Evolutionary conservation across 257 asterid genomes (phyloP), one percentile per base, ranked within the genome.

Genomic region (Asclepias syriaca): DNA sequence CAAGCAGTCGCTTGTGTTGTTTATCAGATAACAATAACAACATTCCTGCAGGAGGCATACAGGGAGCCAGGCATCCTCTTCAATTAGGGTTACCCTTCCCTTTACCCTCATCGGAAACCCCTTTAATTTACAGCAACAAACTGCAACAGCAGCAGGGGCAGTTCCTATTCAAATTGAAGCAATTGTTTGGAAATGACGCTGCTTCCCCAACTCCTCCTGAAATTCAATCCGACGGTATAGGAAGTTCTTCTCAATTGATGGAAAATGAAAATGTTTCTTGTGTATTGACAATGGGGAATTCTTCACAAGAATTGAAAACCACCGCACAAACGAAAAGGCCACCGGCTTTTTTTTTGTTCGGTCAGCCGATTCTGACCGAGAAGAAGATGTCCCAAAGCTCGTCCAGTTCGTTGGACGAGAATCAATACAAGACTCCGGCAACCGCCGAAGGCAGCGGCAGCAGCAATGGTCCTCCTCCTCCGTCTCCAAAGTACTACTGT

Each of bases 41-140:
- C 83, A 79, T 84, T 43, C 77, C 87, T 78, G 79, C 97, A 79
- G 95, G 96, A 79, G 95, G 96, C 81, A 75, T 88, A 85, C 97
- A 90, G 97, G 97, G 97, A 88, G 90, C 96, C 97, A 88, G 96
- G 97, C 97, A 88, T 80, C 77, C 89, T 75, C 90, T 88, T 75
- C 90, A 80, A 32, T 80, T 78, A 27, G 83, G 84, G 77, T 73
- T 43, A 43, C 48, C 39, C 6, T 34, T 4, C 0, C 6, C 39
- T 34, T 34, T 78, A 70, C 69, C 84, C 21, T 73, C 87, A 21
- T 45, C 85, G n/a, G 87, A 87, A 75, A 81, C 80, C 75, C 89
- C 78, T 37, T 72, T 39, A 0, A 1, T 29, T 8, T 40, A 40
- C 46, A 40, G 78, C 81, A 80, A 83, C 83, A 85, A 80, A 69